These are phyloP conservation scores for Asterophora lycoperdoides DNA, from an alignment of 768 basidiomycete species.

Conservation along the genomic window DNA sequence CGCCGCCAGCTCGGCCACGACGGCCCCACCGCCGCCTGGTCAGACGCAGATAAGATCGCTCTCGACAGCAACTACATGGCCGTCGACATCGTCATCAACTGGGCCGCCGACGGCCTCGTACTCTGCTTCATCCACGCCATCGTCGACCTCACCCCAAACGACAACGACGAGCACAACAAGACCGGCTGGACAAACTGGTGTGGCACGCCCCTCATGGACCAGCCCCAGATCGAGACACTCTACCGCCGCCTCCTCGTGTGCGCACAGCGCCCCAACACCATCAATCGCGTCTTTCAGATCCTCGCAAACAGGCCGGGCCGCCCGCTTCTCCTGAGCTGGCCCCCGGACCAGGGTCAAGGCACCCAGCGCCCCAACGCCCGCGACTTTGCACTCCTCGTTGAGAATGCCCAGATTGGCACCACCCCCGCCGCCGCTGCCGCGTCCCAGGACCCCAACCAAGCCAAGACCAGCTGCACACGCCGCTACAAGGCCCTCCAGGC, in stretches of 20 bases:
- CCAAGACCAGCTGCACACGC: conserved; percentile 84
- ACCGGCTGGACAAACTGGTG: conserved; percentile 88
- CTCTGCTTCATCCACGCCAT: conserved; percentile 87
- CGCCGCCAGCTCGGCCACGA: conserved; percentile 68
- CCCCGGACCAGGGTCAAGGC: conserved; percentile 52
- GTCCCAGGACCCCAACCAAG: conserved; percentile 51
- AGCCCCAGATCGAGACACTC: conserved; percentile 55
- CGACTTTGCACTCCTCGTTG: conserved; percentile 59
- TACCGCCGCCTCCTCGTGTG: conserved; percentile 53
- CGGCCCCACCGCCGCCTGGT: conserved; percentile 51
- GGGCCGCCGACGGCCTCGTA: conserved; percentile 82
- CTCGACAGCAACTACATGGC: conserved; percentile 77
- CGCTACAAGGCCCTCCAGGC: conserved; percentile 72
- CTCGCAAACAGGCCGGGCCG: conserved; percentile 57
- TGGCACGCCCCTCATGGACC: conserved; percentile 62
- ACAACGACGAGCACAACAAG: conserved; percentile 73
- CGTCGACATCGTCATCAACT: conserved; percentile 86
- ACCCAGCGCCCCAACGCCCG: conserved; percentile 32
- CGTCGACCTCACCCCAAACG: conserved; percentile 61
- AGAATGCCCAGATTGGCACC: conserved; percentile 59
- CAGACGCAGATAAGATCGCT: conserved; percentile 63
- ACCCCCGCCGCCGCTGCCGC: conserved; percentile 9
- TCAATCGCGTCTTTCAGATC: conserved; percentile 75
- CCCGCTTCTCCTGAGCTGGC: conserved; percentile 69
- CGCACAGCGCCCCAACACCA: conserved; percentile 46